Evolutionary conservation across 1,284 basidiomycete genomes (phyloP).

Genomic region (Pseudozyma sp.): DNA sequence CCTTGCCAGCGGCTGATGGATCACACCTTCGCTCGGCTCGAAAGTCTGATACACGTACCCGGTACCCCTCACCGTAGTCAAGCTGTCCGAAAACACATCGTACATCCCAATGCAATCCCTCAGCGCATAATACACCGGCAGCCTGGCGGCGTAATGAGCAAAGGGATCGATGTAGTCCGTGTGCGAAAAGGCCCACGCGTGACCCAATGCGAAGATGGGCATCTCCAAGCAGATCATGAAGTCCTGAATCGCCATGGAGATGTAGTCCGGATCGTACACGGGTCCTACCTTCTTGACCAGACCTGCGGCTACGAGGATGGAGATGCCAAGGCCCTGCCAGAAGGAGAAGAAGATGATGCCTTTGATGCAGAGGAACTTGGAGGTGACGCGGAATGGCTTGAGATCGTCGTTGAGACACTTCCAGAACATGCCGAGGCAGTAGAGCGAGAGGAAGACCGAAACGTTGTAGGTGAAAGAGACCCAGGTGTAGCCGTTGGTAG

Average conservation of each 20-base stretch:
- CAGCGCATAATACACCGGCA: conserved; percentile 75
- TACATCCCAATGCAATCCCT: conserved; percentile 79
- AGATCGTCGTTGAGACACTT: conserved; percentile 61
- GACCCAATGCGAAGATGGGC: conserved; percentile 94
- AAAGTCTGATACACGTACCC: conserved; percentile 95
- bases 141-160: conserved; percentile 52
- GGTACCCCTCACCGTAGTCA: conserved; percentile 83
- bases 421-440: conserved; percentile 67
- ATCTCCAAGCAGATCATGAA: conserved; percentile 88
- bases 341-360: conserved; percentile 94
- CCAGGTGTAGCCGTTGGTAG: conserved; percentile 79
- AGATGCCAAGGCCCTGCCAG: conserved; percentile 88
- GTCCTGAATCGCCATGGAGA: conserved; percentile 65
- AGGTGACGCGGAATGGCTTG: conserved; percentile 60
- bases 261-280: conserved; percentile 82
- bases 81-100: conserved; percentile 88
- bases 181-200: conserved; percentile 82
- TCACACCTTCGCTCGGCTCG: conserved; percentile 90
- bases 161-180: conserved; percentile 62
- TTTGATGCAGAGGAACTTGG: conserved; percentile 90
- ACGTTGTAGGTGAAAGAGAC: conserved; percentile 78
- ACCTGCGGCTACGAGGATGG: conserved; percentile 85
- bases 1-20: conserved; percentile 74
- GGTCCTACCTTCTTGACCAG: conserved; percentile 77
- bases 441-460: conserved; percentile 71